Evolutionary conservation across 495 filamentous ascomycete genomes (phyloP).

Genomic region (Beverwykella pulmonaria): DNA sequence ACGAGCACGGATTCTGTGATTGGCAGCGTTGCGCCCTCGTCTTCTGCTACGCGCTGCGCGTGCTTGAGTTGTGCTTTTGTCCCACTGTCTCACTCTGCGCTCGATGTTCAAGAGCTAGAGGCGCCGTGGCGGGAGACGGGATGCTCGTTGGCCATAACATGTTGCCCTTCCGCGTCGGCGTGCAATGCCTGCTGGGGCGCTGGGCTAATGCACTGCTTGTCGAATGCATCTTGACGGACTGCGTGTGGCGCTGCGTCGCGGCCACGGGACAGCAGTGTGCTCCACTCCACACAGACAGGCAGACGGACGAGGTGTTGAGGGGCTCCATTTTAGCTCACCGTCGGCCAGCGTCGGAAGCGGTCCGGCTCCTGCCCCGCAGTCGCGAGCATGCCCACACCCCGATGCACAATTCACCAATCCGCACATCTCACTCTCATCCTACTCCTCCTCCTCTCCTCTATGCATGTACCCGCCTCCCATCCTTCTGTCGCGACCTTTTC

Average conservation of each 20-base stretch:
- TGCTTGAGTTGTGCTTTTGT: not conserved
- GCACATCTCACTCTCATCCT: no score
- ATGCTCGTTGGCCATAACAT: not conserved
- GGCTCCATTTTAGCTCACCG: not conserved
- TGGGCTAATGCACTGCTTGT: not conserved
- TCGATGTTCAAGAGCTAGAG: not conserved
- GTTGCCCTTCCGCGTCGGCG: not conserved
- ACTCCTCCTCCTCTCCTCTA: no score
- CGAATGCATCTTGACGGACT: not conserved
- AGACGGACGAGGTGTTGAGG: no score
- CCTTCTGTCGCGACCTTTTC: no score
- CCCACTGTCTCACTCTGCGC: not conserved
- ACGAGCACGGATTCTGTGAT: conserved; percentile 19
- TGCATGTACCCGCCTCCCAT: no score
- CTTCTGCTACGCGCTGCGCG: conserved; percentile 6
- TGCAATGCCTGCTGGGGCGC: not conserved
- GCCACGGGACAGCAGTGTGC: not conserved
- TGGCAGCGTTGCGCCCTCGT: conserved; percentile 4
- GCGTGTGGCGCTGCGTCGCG: not conserved
- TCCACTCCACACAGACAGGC: no score
- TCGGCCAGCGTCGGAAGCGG: not conserved
- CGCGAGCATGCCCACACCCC: no score
- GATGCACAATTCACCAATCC: no score
- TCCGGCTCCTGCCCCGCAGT: not conserved
- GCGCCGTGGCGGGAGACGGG: not conserved